Evolutionary conservation across 129 eudicot species (phyloP).

Genomic region (Oenanthe sinensis): DNA sequence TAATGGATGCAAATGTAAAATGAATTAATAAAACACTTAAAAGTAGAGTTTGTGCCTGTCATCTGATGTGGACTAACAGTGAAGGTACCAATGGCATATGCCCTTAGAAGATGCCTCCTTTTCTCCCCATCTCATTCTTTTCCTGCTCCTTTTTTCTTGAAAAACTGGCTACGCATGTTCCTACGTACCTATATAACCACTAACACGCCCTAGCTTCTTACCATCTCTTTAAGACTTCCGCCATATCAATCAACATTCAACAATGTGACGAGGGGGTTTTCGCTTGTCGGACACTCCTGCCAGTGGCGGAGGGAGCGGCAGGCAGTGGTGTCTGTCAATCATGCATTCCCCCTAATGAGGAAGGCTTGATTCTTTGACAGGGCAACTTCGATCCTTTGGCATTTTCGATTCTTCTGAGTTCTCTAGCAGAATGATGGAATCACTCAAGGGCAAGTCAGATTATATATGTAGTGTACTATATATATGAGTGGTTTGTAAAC

Average conservation of each 20-base stretch:
- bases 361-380: conserved; percentile 19
- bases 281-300: conserved; percentile 10
- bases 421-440: conserved; percentile 13
- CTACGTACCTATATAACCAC: conserved; percentile 20
- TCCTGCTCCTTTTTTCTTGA: conserved; percentile 8
- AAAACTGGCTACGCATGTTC: conserved; percentile 27
- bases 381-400: conserved; percentile 76
- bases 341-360: conserved; percentile 8
- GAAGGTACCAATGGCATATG: conserved; percentile 44
- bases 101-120: conserved; percentile 39
- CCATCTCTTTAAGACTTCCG: conserved; percentile 25
- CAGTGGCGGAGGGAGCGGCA: not conserved
- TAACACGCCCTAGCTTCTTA: conserved; percentile 13
- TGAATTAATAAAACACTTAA: not conserved
- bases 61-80: conserved; percentile 24
- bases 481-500: not conserved
- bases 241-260: conserved; percentile 12
- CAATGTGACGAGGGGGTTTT: conserved; percentile 2
- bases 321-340: conserved; percentile 13
- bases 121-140: conserved; percentile 14
- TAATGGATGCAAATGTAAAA: not conserved
- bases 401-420: conserved; percentile 20
- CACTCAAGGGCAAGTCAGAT: conserved; percentile 24
- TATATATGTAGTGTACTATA: conserved; percentile 2
- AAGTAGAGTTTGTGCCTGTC: conserved; percentile 2